phyloP scores from a whole-genome alignment of 495 filamentous ascomycete genomes.

The Chaetomidium leptoderma region DNA sequence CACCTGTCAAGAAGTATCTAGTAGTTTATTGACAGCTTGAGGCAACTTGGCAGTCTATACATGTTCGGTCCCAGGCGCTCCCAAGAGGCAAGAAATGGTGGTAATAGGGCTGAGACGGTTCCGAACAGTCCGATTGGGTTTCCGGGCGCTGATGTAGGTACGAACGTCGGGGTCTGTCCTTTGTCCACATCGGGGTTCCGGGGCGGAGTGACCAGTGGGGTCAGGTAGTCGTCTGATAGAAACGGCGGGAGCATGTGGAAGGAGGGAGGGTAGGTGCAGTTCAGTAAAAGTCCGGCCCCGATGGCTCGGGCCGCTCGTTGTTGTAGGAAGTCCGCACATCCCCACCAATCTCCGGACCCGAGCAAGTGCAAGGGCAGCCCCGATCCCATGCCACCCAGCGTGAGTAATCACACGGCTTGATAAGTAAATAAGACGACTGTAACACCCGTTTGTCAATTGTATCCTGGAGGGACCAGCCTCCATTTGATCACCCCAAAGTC shows the following conservation, averaged over 20 bases:
- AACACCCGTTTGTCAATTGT: not conserved
- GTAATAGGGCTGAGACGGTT: too few relatives aligned
- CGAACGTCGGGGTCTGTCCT: not conserved
- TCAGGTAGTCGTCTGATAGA: too few relatives aligned
- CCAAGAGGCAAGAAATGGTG: too few relatives aligned
- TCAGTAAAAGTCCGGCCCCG: not conserved
- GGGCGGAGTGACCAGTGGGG: too few relatives aligned
- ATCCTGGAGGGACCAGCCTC: not conserved
- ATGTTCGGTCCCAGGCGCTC: too few relatives aligned
- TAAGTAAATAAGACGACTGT: slow-evolving; percentile 9
- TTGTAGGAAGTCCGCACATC: slow-evolving; percentile 32
- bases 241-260: too few relatives aligned
- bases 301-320: not conserved
- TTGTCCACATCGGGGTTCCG: too few relatives aligned
- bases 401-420: not conserved
- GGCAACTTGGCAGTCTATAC: too few relatives aligned
- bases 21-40: too few relatives aligned
- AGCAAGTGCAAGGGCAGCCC: not conserved
- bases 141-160: not conserved
- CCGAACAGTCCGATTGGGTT: not conserved
- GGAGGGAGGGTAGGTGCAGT: not conserved
- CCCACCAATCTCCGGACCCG: slow-evolving; percentile 29
- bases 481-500: not conserved
- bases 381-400: not conserved
- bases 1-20: too few relatives aligned